Evolutionary conservation across 345 rosid species (phyloP), one percentile per base, ranked within the genome.

Genomic region (Ricinus communis): DNA sequence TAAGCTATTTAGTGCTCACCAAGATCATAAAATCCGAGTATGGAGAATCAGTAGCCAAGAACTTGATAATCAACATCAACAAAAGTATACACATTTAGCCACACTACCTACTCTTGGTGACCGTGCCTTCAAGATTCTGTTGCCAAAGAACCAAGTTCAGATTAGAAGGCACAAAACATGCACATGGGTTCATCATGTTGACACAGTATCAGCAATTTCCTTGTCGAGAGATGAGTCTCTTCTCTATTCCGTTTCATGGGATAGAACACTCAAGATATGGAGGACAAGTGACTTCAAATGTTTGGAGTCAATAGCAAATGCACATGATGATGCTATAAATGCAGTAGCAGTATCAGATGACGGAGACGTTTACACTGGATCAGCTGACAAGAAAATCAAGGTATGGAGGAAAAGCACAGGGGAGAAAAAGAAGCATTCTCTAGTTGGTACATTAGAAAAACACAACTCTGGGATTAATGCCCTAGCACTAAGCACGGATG

Each of bases 221-320:
- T 71, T 94, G 52, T 84, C 98, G 13, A 76, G 66, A 28, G 95
- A 94, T 58, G 87, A 81, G 66, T 72, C 88, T 19, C 79, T 88
- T 33, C 91, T 94, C 21, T 94, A 90, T 66, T 94, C 98, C 0
- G 95, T 91, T 27, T 94, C 98, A 22, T 94, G 98, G 98, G 98
- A 94, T 68, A 68, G 95, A 73, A 86, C 98, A 13, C 82, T 94
- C 77, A 94, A 94, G 62, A 80, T 91, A 38, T 91, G 98, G 98
- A 81, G 97, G 41, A 88, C 93, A 2, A 63, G 74, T 0, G 95
- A 90, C 78, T 94, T 91, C 86, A 90, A 85, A 73, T 94, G 98
- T 71, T 8, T 90, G 79, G 90, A 94, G 62, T 94, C 98, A 2
- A 74, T 94, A 30, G 68, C 88, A n/a, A 82, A 83, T 25, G 96